Evolutionary conservation across 495 filamentous ascomycete species (phyloP).

Genomic region (Arthonia radiata): DNA sequence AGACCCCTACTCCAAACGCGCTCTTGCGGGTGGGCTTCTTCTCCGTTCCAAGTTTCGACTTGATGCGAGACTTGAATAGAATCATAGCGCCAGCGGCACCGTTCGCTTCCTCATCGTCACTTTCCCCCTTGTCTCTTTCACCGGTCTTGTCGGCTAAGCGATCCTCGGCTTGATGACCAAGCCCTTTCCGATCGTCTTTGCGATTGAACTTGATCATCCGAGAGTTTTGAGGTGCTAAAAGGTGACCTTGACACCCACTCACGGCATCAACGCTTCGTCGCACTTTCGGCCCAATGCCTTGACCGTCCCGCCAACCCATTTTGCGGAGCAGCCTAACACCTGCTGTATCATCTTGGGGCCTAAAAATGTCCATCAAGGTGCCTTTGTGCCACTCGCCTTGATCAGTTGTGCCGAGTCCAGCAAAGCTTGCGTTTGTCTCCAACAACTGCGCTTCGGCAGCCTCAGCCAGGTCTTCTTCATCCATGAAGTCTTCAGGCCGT

Average conservation of each 20-base stretch:
- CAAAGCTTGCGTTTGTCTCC: conserved; percentile 44
- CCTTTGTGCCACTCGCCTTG: conserved; percentile 26
- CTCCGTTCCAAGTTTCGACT: conserved; percentile 3
- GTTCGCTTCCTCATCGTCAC: conserved; percentile 4
- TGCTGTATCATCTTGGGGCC: conserved; percentile 58
- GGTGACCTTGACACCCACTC: conserved; percentile 28
- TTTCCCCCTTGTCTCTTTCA: conserved; percentile 9
- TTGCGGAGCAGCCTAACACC: conserved; percentile 65
- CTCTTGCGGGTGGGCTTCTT: conserved; percentile 4
- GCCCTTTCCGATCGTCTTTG: conserved; percentile 59
- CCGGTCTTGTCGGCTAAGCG: conserved; percentile 17
- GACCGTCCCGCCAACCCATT: conserved; percentile 93
- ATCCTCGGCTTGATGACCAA: conserved; percentile 53
- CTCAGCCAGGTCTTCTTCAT: conserved; percentile 85
- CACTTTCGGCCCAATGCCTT: conserved; percentile 80
- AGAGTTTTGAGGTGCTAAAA: conserved; percentile 79
- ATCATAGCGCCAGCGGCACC: conserved; percentile 2
- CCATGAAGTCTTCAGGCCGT: conserved; percentile 85
- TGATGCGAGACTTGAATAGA: conserved; percentile 3
- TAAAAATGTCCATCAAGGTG: conserved; percentile 52
- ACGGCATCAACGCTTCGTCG: conserved; percentile 35
- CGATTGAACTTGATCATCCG: conserved; percentile 45
- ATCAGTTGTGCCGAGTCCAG: conserved; percentile 49
- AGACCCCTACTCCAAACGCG: conserved; percentile 65
- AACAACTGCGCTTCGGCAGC: conserved; percentile 50